Percentiles rank a stretch among this genome's conserved stretches.
These are phyloP conservation scores for Apocynum venetum DNA, from an alignment of 257 asterid species.

Conservation along the genomic window DNA sequence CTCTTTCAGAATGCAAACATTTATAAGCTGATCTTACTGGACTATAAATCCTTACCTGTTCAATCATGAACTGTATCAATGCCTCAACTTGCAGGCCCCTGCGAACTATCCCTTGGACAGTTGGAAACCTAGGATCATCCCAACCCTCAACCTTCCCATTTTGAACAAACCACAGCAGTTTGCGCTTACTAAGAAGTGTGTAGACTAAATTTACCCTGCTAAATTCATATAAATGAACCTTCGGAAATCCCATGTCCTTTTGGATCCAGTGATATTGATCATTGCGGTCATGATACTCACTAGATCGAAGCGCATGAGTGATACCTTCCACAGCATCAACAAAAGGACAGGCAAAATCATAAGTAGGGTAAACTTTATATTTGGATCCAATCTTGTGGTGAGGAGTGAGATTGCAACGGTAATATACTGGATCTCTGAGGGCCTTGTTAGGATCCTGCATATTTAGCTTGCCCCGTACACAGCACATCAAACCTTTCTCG, in stretches of 20 bases:
- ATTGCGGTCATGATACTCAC: constrained; percentile 95
- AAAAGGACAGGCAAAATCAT: constrained; percentile 93
- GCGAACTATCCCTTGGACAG: constrained; percentile 96
- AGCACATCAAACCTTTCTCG: constrained; percentile 73
- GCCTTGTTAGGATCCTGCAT: constrained; percentile 95
- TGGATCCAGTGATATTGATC: constrained; percentile 91
- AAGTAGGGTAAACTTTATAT: constrained; percentile 82
- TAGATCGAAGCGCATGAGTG: constrained; percentile 92
- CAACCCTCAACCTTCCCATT: constrained; percentile 94
- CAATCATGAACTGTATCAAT: constrained; percentile 82
- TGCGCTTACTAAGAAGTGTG: constrained; percentile 98
- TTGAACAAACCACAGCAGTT: constrained; percentile 96
- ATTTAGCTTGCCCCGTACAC: constrained; percentile 80
- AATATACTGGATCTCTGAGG: constrained; percentile 89
- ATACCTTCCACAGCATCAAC: constrained; percentile 92
- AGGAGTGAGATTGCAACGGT: constrained; percentile 90
- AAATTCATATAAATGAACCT: constrained; percentile 78
- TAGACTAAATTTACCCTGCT: constrained; percentile 90
- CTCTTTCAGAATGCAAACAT: neutral
- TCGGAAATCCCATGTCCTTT: constrained; percentile 77
- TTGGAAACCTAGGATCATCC: constrained; percentile 99
- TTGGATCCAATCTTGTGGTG: constrained; percentile 87
- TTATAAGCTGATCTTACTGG: neutral
- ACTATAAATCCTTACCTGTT: constrained; percentile 50
- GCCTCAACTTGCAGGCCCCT: constrained; percentile 90